Base-by-base conservation (phyloP, 1,139 yeast genomes). In the Chernovozyma aurita region DNA sequence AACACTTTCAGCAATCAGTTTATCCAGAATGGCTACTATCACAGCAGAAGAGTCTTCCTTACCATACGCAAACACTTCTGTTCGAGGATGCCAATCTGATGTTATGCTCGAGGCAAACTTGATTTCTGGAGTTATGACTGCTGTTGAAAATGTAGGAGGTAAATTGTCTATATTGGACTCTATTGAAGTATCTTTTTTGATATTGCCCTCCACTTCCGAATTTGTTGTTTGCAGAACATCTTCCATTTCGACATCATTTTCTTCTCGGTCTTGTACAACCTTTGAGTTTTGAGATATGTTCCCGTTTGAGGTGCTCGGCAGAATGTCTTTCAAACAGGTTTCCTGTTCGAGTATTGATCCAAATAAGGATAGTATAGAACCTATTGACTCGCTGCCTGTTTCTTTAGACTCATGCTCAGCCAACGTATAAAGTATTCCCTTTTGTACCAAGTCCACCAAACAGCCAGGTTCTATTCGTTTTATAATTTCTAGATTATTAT, bases 371-470 rank as follows among this genome's bases (percentile, higher is more conserved):
- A 37, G 31, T 3, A 34, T 28, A 31, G 33, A 29, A 34, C 15
- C 31, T 29, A 28, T 22, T 20, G 65, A 46, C 39, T 44, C 6
- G 39, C 38, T 5, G 39, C 40, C 2, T 33, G 31, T 12, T 22
- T 42, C 36, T 6, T n/a, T 16, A 12, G 55, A 43, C 14, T 64
- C 65, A 13, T 49, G 47, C 41, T 67, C 67, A 1, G 68, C 63
- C 30, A 67, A 44, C 16, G 70, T 66, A 52, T 81, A 85, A 39
- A 88, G 70, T 20, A 90, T 77, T 2, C 97, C 97, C 54, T 81
- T 85, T 50, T 90, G 97, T 1, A 90, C 81, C 35, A 90, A 63
- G 50, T 78, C 78, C 11, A 90, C 95, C 18, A 90, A 64, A 41
- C 86, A 76, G 1, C 97, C 97, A 3, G 84, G 72, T 33, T 59